phyloP scores from a whole-genome alignment of 768 basidiomycete species.

The Austroboletus festivus region DNA sequence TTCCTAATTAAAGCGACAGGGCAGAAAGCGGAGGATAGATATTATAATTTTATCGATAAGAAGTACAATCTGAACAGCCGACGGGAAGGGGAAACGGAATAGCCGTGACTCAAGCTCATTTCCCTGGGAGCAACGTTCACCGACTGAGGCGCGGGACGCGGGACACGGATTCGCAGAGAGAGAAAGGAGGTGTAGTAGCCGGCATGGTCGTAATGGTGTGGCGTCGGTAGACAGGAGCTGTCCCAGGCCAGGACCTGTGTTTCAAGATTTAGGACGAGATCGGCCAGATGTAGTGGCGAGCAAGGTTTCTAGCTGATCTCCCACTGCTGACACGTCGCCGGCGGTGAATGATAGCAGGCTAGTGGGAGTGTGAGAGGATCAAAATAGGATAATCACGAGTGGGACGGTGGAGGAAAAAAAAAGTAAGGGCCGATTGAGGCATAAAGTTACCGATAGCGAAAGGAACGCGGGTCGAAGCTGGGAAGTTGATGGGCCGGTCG shows the following conservation, averaged over 20 bases:
- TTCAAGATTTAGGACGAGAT: constrained; percentile 16
- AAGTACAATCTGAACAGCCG: constrained; percentile 4
- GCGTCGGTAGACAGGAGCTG: constrained; percentile 21
- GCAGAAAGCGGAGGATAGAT: constrained; percentile 9
- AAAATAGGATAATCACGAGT: no score
- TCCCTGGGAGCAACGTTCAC: constrained; percentile 22
- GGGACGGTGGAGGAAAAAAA: constrained; percentile 6
- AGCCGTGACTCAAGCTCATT: constrained; percentile 3
- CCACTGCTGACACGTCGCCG: constrained; percentile 13
- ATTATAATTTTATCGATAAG: constrained; percentile 7
- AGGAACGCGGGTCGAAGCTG: constrained; percentile 26
- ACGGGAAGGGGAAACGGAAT: constrained; percentile 13
- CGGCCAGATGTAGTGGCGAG: constrained; percentile 14
- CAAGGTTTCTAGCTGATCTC: constrained; percentile 18
- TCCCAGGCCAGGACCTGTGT: constrained; percentile 20
- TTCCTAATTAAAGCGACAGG: constrained; percentile 13
- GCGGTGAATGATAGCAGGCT: constrained; percentile 7
- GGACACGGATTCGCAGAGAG: constrained; percentile 17
- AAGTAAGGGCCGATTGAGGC: constrained; percentile 14
- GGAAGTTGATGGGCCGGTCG: constrained; percentile 2
- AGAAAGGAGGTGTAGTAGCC: no score
- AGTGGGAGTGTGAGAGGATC: constrained; percentile 19
- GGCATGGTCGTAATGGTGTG: constrained; percentile 11
- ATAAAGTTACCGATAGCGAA: constrained; percentile 28
- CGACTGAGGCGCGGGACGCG: neutral